Percentiles rank a stretch among this genome's conserved stretches.
phyloP scores from a whole-genome alignment of 202 grass and related monocot species.

The Bolboschoenoplectus hybrid region DNA sequence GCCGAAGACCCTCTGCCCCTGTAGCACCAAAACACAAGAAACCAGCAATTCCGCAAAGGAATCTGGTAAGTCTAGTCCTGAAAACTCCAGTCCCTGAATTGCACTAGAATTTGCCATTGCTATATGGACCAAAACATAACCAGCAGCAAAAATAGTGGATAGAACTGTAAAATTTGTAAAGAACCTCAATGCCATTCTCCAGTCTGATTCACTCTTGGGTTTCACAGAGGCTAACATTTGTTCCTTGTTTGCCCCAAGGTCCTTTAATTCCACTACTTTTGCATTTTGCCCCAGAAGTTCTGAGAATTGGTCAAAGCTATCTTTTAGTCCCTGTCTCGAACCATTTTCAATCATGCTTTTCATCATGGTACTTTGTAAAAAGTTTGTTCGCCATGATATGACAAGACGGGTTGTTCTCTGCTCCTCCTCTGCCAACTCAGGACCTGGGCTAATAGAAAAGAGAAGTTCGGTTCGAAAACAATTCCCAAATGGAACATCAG shows the following conservation, averaged over 20 bases:
- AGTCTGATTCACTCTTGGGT: constrained; percentile 63
- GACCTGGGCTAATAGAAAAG: constrained; percentile 70
- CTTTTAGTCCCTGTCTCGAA: constrained; percentile 80
- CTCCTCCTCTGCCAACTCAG: constrained; percentile 59
- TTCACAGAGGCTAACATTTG: constrained; percentile 66
- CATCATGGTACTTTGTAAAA: constrained; percentile 98
- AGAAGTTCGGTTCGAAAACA: constrained; percentile 78
- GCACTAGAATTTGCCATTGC: constrained; percentile 64
- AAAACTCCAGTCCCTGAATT: constrained; percentile 90
- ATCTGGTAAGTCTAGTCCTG: constrained; percentile 89
- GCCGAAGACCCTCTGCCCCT: constrained; percentile 76
- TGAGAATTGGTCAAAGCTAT: constrained; percentile 68
- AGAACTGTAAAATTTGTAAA: constrained; percentile 87
- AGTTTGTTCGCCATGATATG: constrained; percentile 84
- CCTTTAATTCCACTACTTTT: constrained; percentile 70
- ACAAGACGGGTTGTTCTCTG: constrained; percentile 58
- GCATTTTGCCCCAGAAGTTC: constrained; percentile 60
- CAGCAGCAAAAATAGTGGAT: constrained; percentile 59
- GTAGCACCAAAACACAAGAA: constrained; percentile 84
- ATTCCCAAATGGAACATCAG: constrained; percentile 86
- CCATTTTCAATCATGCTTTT: constrained; percentile 93
- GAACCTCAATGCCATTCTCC: constrained; percentile 71
- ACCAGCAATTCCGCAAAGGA: constrained; percentile 89
- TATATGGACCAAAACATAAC: constrained; percentile 79
- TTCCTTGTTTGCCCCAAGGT: constrained; percentile 51